These are phyloP conservation scores for Fragosphaeria purpurea DNA, from an alignment of 2,329 filamentous ascomycete genomes.

Conservation along the genomic window DNA sequence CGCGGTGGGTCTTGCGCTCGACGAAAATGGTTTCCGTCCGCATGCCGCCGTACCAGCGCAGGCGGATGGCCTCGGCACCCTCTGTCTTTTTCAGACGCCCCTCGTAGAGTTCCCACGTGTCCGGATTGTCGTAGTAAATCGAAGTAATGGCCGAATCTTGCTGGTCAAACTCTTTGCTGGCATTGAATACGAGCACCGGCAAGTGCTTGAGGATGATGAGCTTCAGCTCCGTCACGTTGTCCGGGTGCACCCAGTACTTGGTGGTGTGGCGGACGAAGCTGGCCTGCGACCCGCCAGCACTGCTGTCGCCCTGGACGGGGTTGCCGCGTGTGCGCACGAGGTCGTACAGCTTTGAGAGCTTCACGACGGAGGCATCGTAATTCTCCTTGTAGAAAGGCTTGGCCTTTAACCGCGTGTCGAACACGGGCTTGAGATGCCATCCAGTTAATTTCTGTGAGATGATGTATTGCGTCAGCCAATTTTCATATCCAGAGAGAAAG, in stretches of 20 bases:
- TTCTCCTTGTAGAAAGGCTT: constrained; percentile 99
- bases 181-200: constrained; percentile 92
- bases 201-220: constrained; percentile 96
- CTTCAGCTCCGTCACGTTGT: constrained; percentile 97
- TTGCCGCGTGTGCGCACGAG: constrained; percentile 87
- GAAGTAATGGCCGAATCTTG: constrained; percentile 93
- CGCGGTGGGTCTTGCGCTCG: constrained; percentile 93
- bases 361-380: constrained; percentile 90
- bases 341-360: constrained; percentile 91
- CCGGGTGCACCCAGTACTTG: constrained; percentile 98
- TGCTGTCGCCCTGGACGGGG: constrained; percentile 81
- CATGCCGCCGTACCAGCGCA: constrained; percentile 98
- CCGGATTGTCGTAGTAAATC: constrained; percentile 94
- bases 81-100: constrained; percentile 96
- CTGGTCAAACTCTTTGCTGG: constrained; percentile 88
- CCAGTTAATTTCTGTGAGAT: constrained; percentile 70
- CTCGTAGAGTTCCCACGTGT: constrained; percentile 88
- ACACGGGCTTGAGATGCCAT: constrained; percentile 92
- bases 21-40: constrained; percentile 91
- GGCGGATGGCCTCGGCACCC: constrained; percentile 88
- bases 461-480: too few relatives aligned
- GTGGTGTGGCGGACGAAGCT: constrained; percentile 96
- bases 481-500: not conserved
- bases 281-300: constrained; percentile 83
- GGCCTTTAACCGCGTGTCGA: constrained; percentile 84